A percentile compares a stretch with the other conserved stretches of the same genome.
These are phyloP conservation scores for Ascomycota sp. DNA, from an alignment of 2,329 filamentous ascomycete genomes.

Conservation along the genomic window DNA sequence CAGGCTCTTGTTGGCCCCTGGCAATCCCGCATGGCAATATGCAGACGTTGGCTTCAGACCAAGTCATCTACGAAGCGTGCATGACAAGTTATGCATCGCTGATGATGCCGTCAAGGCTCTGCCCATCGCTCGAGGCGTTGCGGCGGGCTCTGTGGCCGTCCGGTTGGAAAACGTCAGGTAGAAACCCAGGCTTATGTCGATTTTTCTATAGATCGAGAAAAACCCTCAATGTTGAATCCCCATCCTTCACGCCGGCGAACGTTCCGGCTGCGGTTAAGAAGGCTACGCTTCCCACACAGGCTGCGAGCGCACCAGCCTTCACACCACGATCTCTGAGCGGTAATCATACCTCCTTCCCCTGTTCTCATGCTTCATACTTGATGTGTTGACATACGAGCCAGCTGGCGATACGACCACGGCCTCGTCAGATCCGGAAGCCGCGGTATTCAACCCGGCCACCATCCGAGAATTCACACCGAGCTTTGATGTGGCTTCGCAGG, in stretches of 20 bases:
- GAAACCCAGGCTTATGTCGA: neutral
- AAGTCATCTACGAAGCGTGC: too few relatives aligned
- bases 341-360: conserved; percentile 5
- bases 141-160: too few relatives aligned
- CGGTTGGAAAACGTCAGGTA: neutral
- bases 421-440: conserved; percentile 20
- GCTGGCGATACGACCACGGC: conserved; percentile 15
- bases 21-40: too few relatives aligned
- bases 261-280: conserved; percentile 35
- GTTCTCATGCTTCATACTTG: neutral
- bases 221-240: conserved; percentile 83
- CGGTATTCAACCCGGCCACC: conserved; percentile 32
- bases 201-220: conserved; percentile 37
- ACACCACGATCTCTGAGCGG: conserved; percentile 44
- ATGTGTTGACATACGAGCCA: conserved; percentile 3
- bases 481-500: conserved; percentile 30
- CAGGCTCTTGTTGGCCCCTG: too few relatives aligned
- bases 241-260: conserved; percentile 65
- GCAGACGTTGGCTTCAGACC: too few relatives aligned
- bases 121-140: too few relatives aligned
- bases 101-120: too few relatives aligned
- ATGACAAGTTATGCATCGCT: too few relatives aligned
- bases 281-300: conserved; percentile 68
- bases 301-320: conserved; percentile 73
- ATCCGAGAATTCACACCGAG: conserved; percentile 40